These are phyloP conservation scores for Ehretia macrophylla DNA, from an alignment of 257 asterid species.

Conservation along the genomic window DNA sequence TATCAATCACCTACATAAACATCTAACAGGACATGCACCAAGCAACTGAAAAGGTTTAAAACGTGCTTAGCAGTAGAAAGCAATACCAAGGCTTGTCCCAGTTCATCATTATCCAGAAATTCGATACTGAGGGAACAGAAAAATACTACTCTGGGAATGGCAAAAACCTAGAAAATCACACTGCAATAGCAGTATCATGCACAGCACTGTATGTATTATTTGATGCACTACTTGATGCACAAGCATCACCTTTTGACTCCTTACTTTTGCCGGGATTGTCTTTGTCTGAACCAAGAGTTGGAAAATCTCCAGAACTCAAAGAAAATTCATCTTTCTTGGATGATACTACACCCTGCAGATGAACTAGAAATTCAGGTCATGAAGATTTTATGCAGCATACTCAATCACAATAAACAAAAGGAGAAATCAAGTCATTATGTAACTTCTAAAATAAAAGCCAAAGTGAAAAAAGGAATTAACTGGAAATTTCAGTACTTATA, in stretches of 20 bases:
- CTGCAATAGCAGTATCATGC: neutral
- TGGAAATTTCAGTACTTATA: too few species aligned
- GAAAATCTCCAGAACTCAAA: conserved; percentile 88
- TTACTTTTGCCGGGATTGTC: conserved; percentile 44
- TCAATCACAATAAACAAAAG: neutral
- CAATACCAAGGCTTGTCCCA: too few species aligned
- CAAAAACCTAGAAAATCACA: too few species aligned
- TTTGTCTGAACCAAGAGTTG: conserved; percentile 69
- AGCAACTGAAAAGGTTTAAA: too few species aligned
- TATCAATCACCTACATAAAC: too few species aligned
- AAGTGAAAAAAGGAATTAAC: too few species aligned
- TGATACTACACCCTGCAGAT: conserved; percentile 63
- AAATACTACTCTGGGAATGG: too few species aligned
- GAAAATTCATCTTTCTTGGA: conserved; percentile 74
- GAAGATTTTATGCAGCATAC: conserved; percentile 9
- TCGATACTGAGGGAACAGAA: too few species aligned
- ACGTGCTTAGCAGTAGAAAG: too few species aligned
- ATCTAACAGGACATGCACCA: too few species aligned
- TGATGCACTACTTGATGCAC: conserved; percentile 38
- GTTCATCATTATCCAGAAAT: too few species aligned
- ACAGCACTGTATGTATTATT: conserved; percentile 33
- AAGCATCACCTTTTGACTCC: conserved; percentile 54
- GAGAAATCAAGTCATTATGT: neutral
- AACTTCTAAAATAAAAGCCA: neutral
- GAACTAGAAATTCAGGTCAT: conserved; percentile 2